These are phyloP conservation scores for Amorphotheca resinae DNA, from an alignment of 495 filamentous ascomycete genomes.

Conservation along the genomic window DNA sequence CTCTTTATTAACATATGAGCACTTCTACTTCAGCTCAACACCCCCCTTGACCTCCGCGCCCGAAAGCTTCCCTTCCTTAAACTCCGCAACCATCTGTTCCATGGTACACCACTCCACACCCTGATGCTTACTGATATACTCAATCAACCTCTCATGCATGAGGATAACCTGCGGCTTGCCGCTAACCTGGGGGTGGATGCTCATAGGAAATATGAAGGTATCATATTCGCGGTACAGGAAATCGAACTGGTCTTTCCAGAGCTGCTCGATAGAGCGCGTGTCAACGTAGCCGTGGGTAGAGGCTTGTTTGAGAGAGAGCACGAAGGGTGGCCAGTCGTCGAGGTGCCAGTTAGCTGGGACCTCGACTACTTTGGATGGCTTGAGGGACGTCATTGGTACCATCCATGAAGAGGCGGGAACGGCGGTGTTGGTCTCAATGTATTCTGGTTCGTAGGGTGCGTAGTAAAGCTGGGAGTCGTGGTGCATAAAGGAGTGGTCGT, in stretches of 20 bases:
- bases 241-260: slow-evolving; percentile 47
- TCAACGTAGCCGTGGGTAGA: slow-evolving; percentile 45
- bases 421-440: slow-evolving; percentile 37
- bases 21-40: neutral
- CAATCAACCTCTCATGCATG: slow-evolving; percentile 39
- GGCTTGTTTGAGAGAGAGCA: slow-evolving; percentile 38
- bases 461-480: slow-evolving; percentile 44
- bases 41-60: neutral
- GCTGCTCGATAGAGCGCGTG: slow-evolving; percentile 38
- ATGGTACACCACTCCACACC: slow-evolving; percentile 44
- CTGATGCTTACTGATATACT: slow-evolving; percentile 38
- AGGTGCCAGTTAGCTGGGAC: slow-evolving; percentile 44
- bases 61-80: slow-evolving; percentile 24
- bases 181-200: slow-evolving; percentile 43
- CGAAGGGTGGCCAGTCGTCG: slow-evolving; percentile 41
- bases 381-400: slow-evolving; percentile 35
- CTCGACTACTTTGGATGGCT: slow-evolving; percentile 38
- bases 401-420: slow-evolving; percentile 43
- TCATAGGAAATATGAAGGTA: slow-evolving; percentile 47
- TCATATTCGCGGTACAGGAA: slow-evolving; percentile 50
- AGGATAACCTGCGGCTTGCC: slow-evolving; percentile 42
- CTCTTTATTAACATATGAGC: no score
- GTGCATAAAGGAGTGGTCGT: slow-evolving; percentile 36
- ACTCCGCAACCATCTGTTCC: slow-evolving; percentile 44
- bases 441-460: slow-evolving; percentile 32